Evolutionary conservation across 108 stramenopile genomes (phyloP).

Genomic region (Pseudonitzschia pungens): DNA sequence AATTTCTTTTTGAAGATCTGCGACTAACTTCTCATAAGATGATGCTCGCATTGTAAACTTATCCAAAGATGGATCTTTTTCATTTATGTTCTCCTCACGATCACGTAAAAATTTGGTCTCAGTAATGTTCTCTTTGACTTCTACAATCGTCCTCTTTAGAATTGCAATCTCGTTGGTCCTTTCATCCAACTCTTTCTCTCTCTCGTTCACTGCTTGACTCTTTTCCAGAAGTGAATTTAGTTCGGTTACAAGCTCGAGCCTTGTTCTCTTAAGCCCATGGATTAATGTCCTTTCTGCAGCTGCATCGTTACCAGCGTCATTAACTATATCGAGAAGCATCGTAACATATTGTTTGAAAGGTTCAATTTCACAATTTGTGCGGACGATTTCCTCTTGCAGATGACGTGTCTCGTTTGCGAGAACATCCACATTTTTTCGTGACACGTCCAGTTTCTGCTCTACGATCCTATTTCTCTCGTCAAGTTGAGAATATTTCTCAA

Average conservation of each 20-base stretch:
- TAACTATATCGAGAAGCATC: neutral
- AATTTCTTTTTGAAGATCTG: constrained; percentile 3
- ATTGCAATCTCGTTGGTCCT: neutral
- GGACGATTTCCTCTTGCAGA: neutral
- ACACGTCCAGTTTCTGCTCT: neutral
- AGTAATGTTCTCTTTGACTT: neutral
- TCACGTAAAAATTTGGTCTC: neutral
- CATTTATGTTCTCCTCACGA: neutral
- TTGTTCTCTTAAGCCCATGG: neutral
- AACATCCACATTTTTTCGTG: neutral
- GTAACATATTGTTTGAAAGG: neutral
- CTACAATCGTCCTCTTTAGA: neutral
- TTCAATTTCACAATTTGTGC: neutral
- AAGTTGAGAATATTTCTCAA: neutral
- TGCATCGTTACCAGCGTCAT: neutral
- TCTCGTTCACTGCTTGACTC: neutral
- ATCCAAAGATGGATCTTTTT: neutral
- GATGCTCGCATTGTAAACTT: neutral
- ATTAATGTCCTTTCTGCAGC: neutral
- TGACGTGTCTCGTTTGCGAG: neutral
- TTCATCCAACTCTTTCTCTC: neutral
- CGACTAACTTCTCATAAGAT: neutral
- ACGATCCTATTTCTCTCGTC: neutral
- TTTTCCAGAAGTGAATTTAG: neutral
- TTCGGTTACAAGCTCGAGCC: neutral